Base-by-base conservation (phyloP, 176 grass and related monocot genomes). In the Melocanna baccifera region DNA sequence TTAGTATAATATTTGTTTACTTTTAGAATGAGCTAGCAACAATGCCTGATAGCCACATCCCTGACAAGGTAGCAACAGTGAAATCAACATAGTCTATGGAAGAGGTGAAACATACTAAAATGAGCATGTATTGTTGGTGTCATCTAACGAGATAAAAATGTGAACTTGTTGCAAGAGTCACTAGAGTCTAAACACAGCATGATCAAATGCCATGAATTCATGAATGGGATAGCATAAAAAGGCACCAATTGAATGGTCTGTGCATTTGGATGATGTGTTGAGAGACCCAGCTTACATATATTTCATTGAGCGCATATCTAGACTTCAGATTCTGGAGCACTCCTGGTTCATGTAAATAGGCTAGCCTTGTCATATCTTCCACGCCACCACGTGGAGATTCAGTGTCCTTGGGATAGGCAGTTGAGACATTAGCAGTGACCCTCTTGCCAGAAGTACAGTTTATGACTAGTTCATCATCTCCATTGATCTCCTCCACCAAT, bases 331-430 rank as follows among this genome's bases (percentile, higher is more conserved):
- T 98, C 62, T 95, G 91, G 50, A 98, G 91, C 74, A 98, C 93
- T 90, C 93, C 91, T 19, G 93, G 93, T 79, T 98, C 93, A 59
- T 95, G 91, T 61, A 95, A 83, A 82, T 98, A 98, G 62, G 96
- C 87, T 37, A 93, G 91, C 87, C 87, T 95, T 69, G 93, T 95
- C 93, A 95, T 95, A 90, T 98, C 93, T 83, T 98, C 96, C 28
- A 98, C 96, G 32, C 93, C 96, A 83, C 87, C 80, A 15, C 85
- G 87, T 20, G 92, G 67, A 42, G 93, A 92, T 83, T 98, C 96
- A n/a, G 89, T 84, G 80, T 98, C 96, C 90, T 98, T 98, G 13
- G 93, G 84, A 74, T 92, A 91, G 36, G 67, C 71, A 32, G 13
- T 61, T 7, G 87, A 92, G 14, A 81, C 22, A 85, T 90, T 95